Evolutionary conservation across 1,139 yeast species (phyloP), one percentile per base, ranked within the genome.

Genomic region (Schizosaccharomyces versatilis): DNA sequence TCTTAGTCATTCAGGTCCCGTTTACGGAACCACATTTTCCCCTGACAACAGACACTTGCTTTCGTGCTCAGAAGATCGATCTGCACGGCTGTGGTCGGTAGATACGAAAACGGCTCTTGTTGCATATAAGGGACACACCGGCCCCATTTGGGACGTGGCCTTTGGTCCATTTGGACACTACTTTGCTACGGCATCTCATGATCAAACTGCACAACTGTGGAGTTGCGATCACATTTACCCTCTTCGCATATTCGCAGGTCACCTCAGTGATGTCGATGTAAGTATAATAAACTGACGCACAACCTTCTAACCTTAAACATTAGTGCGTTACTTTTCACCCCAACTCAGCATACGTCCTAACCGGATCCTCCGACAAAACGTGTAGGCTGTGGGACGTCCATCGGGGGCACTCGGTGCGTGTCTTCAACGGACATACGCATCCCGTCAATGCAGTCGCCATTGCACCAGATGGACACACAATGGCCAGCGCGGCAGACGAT

Each of bases 141-240:
- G 84, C 61, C 97, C 98, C 1, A 82, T 93, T 38, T 93, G 98
- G 98, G 98, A 93, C 65, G 96, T 90, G 6, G 77, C 83, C 62
- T 90, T 86, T 64, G 81, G 95, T 3, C 98, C 98, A 1, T 71
- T 84, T 63, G 98, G 98, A 1, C 97, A 90, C 68, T 93, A 93
- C 69, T 93, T 93, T 68, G 96, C 94, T 10, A 86, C 96, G 0
- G 96, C 94, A 0, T 85, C 96, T 3, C 96, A 88, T 64, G 99
- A 93, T 65, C 96, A 88, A 66, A 93, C 98, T 0, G 98, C 97
- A 0, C 74, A 97, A 60, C 72, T 93, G 58, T 93, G 99, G 99
- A 88, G 95, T 42, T 86, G 95, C 59, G 98, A 93, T 67, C 99
- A 93, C 68, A 88, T 93, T 52, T 88, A 90, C 66, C 97, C 98